phyloP scores from a whole-genome alignment of 2,329 filamentous ascomycete species.

The Cercospora sp. region DNA sequence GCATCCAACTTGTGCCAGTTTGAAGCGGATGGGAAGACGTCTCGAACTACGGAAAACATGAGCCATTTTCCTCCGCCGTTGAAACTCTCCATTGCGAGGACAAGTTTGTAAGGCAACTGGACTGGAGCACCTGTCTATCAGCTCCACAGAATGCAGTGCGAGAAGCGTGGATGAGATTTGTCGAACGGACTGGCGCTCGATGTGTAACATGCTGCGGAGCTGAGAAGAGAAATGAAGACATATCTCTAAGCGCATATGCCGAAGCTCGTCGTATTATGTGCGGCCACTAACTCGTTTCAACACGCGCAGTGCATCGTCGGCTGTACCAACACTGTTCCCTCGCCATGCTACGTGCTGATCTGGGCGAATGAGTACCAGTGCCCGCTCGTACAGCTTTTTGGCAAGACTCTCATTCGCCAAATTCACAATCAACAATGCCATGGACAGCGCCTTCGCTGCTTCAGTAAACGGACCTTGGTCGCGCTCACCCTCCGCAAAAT shows the following conservation, averaged over 20 bases:
- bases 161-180: background rate
- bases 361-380: constrained; percentile 56
- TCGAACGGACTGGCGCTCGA: background rate
- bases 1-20: background rate
- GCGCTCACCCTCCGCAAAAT: background rate
- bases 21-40: background rate
- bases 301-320: background rate
- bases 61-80: background rate
- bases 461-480: background rate
- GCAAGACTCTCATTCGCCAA: background rate
- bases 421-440: background rate
- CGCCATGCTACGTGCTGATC: constrained; percentile 60
- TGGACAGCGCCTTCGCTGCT: background rate
- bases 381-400: constrained; percentile 56
- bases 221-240: background rate
- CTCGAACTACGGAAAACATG: background rate
- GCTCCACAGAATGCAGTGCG: background rate
- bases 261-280: background rate
- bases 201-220: background rate
- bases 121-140: background rate
- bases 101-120: background rate
- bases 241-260: background rate
- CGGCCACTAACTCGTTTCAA: background rate
- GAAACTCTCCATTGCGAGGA: background rate
- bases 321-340: background rate